A percentile compares a stretch with the other conserved stretches of the same genome.
Evolutionary conservation across 225 moss, liverwort and hornwort genomes (phyloP).

Genomic region (Pleurozium schreberi): DNA sequence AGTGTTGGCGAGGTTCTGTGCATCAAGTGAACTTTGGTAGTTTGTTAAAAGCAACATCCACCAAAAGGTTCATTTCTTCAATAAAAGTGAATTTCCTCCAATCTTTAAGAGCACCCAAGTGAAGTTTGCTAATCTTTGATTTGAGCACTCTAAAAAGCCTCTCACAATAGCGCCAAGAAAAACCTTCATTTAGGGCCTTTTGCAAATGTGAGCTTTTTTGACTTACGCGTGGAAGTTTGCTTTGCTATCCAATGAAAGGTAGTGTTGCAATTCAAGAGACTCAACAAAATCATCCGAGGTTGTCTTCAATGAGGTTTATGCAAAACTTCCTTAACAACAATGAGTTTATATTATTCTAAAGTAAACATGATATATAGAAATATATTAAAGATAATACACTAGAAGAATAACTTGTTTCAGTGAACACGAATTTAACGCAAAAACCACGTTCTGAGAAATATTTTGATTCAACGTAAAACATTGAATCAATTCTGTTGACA

Average conservation of each 20-base stretch:
- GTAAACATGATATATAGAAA: no score
- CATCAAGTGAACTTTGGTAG: constrained; percentile 46
- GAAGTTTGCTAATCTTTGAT: constrained; percentile 79
- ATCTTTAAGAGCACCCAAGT: constrained; percentile 85
- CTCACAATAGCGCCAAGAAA: constrained; percentile 46
- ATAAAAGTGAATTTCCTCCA: constrained; percentile 50
- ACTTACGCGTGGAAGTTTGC: constrained; percentile 43
- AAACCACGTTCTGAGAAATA: no score
- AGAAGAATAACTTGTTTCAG: no score
- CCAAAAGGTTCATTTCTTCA: constrained; percentile 68
- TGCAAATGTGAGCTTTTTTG: constrained; percentile 61
- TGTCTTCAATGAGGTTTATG: constrained; percentile 27
- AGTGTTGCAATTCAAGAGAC: constrained; percentile 63
- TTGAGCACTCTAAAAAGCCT: constrained; percentile 47
- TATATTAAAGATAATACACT: no score
- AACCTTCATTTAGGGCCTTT: constrained; percentile 43
- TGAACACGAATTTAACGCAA: no score
- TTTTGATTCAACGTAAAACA: no score
- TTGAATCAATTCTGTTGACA: no score
- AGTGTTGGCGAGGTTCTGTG: constrained; percentile 79
- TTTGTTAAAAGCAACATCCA: constrained; percentile 25
- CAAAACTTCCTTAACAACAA: constrained; percentile 54
- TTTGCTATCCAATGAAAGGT: constrained; percentile 73
- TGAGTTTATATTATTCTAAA: no score
- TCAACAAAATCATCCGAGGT: constrained; percentile 25